These are phyloP conservation scores for Cadophora luteo-olivacea DNA, from an alignment of 2,329 filamentous ascomycete genomes.

Conservation along the genomic window DNA sequence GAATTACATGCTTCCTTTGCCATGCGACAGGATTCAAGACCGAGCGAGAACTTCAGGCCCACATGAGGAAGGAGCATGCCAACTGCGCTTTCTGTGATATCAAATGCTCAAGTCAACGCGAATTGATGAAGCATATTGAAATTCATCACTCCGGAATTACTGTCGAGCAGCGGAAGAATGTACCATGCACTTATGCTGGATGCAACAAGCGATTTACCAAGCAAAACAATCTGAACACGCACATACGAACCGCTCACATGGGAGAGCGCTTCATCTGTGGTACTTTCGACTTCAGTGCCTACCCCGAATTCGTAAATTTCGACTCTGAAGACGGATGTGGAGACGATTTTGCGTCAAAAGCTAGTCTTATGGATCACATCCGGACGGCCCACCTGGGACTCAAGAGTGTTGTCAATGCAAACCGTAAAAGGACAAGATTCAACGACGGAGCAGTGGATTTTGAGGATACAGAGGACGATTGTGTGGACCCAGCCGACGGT, in stretches of 20 bases:
- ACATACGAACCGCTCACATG: constrained; percentile 79
- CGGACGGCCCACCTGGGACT: constrained; percentile 80
- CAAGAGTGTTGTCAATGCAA: constrained; percentile 48
- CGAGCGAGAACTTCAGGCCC: constrained; percentile 71
- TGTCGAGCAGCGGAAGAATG: constrained; percentile 68
- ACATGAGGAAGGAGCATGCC: constrained; percentile 77
- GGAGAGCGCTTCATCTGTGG: constrained; percentile 83
- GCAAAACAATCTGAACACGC: constrained; percentile 80
- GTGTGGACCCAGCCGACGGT: constrained; percentile 2
- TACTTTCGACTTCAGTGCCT: constrained; percentile 63
- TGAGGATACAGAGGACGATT: constrained; percentile 26
- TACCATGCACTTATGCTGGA: constrained; percentile 68
- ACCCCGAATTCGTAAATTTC: constrained; percentile 69
- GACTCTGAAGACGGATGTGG: constrained; percentile 73
- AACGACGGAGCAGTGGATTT: constrained; percentile 25
- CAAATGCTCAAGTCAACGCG: constrained; percentile 68
- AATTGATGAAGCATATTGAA: constrained; percentile 80
- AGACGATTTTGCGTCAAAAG: constrained; percentile 77
- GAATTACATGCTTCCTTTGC: constrained; percentile 83
- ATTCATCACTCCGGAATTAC: constrained; percentile 71
- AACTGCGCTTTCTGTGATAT: constrained; percentile 77
- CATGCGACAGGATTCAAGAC: constrained; percentile 66
- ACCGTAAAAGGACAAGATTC: constrained; percentile 45
- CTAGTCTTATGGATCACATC: constrained; percentile 82
- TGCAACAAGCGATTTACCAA: constrained; percentile 83